phyloP scores from a whole-genome alignment of 1,139 yeast genomes.

The Pichia sp. region DNA sequence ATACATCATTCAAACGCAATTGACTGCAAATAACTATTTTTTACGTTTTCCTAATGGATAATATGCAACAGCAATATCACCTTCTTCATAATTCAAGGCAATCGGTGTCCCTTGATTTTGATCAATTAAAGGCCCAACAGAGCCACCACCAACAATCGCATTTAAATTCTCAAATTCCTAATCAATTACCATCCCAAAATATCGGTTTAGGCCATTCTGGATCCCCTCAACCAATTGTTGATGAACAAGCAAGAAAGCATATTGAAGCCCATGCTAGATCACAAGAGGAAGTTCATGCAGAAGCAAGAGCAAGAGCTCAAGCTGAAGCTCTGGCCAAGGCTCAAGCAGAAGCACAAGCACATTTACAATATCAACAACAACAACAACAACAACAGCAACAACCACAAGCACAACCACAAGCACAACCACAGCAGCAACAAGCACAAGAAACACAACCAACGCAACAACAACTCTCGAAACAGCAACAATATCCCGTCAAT shows the following conservation, averaged over 20 bases:
- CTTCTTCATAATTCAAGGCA: constrained; percentile 21
- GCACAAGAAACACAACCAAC: neutral
- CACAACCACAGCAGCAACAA: neutral
- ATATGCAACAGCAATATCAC: constrained; percentile 19
- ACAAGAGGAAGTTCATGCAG: constrained; percentile 5
- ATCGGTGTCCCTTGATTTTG: constrained; percentile 18
- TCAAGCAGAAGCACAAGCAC: constrained; percentile 11
- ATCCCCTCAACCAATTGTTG: too few species aligned
- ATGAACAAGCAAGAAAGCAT: neutral
- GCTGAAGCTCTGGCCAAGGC: constrained; percentile 9
- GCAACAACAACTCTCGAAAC: neutral
- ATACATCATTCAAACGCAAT: too few species aligned
- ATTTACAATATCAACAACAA: constrained; percentile 8
- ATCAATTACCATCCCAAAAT: neutral
- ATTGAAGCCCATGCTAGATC: constrained; percentile 2
- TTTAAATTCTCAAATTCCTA: neutral
- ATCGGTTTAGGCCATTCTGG: too few species aligned
- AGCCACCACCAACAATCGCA: constrained; percentile 8
- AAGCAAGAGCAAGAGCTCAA: constrained; percentile 6
- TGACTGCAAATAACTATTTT: too few species aligned
- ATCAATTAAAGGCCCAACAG: constrained; percentile 10
- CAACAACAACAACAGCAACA: constrained; percentile 9
- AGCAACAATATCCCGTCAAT: neutral
- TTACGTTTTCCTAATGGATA: neutral
- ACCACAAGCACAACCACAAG: constrained; percentile 7